Percentiles rank a stretch among this genome's conserved stretches.
phyloP scores from a whole-genome alignment of 2,329 filamentous ascomycete species.

The Hymenoscyphus linearis region DNA sequence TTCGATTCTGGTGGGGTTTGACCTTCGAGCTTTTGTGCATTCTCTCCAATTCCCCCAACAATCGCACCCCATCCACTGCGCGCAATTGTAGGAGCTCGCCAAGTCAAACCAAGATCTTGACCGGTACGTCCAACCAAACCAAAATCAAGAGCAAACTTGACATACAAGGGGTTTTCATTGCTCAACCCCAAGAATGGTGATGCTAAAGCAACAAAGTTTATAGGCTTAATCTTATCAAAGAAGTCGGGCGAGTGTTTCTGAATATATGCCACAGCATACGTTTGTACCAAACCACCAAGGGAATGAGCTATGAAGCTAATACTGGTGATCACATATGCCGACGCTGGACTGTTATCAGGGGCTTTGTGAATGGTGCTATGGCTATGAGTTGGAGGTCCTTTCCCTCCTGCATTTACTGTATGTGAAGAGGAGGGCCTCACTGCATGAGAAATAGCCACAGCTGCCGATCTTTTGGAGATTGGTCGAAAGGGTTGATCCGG shows the following conservation, averaged over 20 bases:
- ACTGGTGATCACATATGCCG: slow-evolving; percentile 79
- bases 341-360: slow-evolving; percentile 35
- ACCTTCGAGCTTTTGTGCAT: slow-evolving; percentile 54
- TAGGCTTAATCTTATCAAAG: slow-evolving; percentile 76
- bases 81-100: slow-evolving; percentile 81
- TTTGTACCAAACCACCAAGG: slow-evolving; percentile 83
- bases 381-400: slow-evolving; percentile 49
- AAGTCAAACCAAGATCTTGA: slow-evolving; percentile 89
- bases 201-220: slow-evolving; percentile 87
- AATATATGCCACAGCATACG: slow-evolving; percentile 92
- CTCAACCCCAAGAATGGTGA: slow-evolving; percentile 86
- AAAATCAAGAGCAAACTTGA: slow-evolving; percentile 95
- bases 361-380: slow-evolving; percentile 54
- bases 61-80: slow-evolving; percentile 85
- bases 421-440: slow-evolving; percentile 32
- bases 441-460: slow-evolving; percentile 37
- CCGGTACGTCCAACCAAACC: slow-evolving; percentile 93
- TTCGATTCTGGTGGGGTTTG: slow-evolving; percentile 74
- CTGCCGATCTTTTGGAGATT: slow-evolving; percentile 42
- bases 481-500: slow-evolving; percentile 89
- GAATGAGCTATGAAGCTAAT: slow-evolving; percentile 95
- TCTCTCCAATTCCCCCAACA: slow-evolving; percentile 74
- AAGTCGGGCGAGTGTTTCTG: slow-evolving; percentile 92
- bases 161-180: slow-evolving; percentile 95
- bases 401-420: slow-evolving; percentile 32